Percentiles rank a stretch among this genome's conserved stretches.
Conservation (phyloP, 495 filamentous ascomycete species). For the Rostrohypoxylon terebratum region DNA sequence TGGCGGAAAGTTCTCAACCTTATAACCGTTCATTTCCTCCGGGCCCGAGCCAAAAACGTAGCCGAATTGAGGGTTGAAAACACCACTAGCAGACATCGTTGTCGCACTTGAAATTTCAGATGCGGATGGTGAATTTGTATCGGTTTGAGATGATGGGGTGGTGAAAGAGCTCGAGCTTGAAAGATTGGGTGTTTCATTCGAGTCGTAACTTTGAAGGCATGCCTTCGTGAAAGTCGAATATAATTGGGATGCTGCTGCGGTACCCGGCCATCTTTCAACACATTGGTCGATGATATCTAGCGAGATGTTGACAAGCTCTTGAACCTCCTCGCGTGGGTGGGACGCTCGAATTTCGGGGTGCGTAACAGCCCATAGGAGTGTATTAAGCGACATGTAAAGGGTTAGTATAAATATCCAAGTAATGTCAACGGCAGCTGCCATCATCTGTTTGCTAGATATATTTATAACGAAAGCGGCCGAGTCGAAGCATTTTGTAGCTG, state of each 20-base stretch:
- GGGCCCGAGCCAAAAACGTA: constrained; percentile 62
- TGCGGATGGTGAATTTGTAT: constrained; percentile 58
- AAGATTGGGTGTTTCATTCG: constrained; percentile 61
- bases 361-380: constrained; percentile 82
- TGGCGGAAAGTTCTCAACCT: constrained; percentile 52
- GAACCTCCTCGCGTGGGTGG: constrained; percentile 76
- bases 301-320: constrained; percentile 74
- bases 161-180: constrained; percentile 71
- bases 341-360: constrained; percentile 81
- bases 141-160: constrained; percentile 67
- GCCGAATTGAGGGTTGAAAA: constrained; percentile 61
- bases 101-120: constrained; percentile 49
- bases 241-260: constrained; percentile 81
- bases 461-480: constrained; percentile 81
- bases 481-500: constrained; percentile 84
- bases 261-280: constrained; percentile 88
- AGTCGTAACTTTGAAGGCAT: constrained; percentile 82
- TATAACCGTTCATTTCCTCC: constrained; percentile 56
- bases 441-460: constrained; percentile 80
- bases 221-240: constrained; percentile 84
- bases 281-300: constrained; percentile 79
- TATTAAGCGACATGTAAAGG: constrained; percentile 88
- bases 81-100: constrained; percentile 36
- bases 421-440: constrained; percentile 77
- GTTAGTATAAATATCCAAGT: constrained; percentile 92